These are phyloP conservation scores for Capronia coronata DNA, from an alignment of 2,329 filamentous ascomycete genomes.

Conservation along the genomic window DNA sequence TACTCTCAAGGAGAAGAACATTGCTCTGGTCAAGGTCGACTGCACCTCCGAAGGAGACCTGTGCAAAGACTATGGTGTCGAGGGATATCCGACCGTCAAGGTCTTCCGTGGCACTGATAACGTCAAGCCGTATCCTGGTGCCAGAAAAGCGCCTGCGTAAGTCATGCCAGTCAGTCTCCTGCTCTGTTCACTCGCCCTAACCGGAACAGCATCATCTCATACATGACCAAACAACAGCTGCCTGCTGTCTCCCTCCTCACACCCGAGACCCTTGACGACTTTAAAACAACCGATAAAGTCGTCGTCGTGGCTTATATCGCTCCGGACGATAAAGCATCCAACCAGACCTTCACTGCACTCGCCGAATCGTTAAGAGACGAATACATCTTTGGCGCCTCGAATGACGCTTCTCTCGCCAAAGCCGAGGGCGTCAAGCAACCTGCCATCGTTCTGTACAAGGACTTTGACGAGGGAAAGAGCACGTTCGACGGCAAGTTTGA, in stretches of 20 bases:
- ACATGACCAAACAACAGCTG: slow-evolving; percentile 98
- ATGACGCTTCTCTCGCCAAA: slow-evolving; percentile 76
- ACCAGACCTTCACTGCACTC: slow-evolving; percentile 70
- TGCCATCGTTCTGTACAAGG: slow-evolving; percentile 89
- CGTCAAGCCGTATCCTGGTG: slow-evolving; percentile 74
- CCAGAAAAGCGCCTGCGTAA: slow-evolving; percentile 73
- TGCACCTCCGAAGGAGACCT: slow-evolving; percentile 92
- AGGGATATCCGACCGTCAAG: slow-evolving; percentile 98
- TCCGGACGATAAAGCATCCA: slow-evolving; percentile 72
- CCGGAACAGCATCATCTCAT: slow-evolving; percentile 56
- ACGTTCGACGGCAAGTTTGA: slow-evolving; percentile 77
- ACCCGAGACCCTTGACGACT: slow-evolving; percentile 79
- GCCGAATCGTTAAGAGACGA: slow-evolving; percentile 75
- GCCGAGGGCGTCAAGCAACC: slow-evolving; percentile 84
- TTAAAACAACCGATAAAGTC: slow-evolving; percentile 97
- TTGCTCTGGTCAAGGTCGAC: slow-evolving; percentile 54
- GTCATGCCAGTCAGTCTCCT: slow-evolving; percentile 27
- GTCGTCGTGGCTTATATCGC: slow-evolving; percentile 86
- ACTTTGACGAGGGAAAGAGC: slow-evolving; percentile 93
- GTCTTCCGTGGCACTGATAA: slow-evolving; percentile 89
- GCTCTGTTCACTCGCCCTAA: slow-evolving; percentile 25
- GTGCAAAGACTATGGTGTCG: slow-evolving; percentile 81
- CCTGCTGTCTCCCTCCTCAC: slow-evolving; percentile 80
- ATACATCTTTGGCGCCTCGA: slow-evolving; percentile 86
- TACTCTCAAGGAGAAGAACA: slow-evolving; percentile 45